These are phyloP conservation scores for Gnomoniopsis smithogilvyi DNA, from an alignment of 2,329 filamentous ascomycete species.

Conservation along the genomic window DNA sequence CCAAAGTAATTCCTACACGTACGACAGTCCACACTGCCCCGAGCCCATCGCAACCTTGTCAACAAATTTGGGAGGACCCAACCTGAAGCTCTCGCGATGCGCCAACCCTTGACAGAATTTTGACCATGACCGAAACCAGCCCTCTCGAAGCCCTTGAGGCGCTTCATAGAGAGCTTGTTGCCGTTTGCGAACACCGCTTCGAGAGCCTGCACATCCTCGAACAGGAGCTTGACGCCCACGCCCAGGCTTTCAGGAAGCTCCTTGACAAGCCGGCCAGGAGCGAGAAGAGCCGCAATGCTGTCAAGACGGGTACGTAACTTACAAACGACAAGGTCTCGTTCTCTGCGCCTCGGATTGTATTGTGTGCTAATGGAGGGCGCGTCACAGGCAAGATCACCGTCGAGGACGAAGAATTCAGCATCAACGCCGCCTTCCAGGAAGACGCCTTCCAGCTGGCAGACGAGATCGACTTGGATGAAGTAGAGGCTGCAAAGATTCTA, in stretches of 20 bases:
- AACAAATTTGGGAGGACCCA: not conserved
- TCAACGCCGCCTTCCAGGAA: conserved; percentile 88
- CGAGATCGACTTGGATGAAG: conserved; percentile 84
- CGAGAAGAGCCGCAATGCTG: conserved; percentile 67
- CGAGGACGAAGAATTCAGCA: conserved; percentile 67
- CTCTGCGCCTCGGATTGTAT: conserved; percentile 2
- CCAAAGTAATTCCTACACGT: not conserved
- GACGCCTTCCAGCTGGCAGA: conserved; percentile 79
- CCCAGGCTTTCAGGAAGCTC: conserved; percentile 66
- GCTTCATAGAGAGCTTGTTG: conserved; percentile 81
- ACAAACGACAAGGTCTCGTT: not conserved
- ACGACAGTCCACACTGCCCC: not conserved
- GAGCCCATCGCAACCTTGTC: not conserved
- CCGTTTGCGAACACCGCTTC: conserved; percentile 66
- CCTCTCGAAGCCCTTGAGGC: conserved; percentile 75
- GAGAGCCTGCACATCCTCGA: conserved; percentile 64
- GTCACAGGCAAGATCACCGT: conserved; percentile 70
- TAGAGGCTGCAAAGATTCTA: conserved; percentile 75
- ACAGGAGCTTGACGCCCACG: conserved; percentile 64
- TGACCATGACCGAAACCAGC: conserved; percentile 68
- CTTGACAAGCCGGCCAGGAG: conserved; percentile 74
- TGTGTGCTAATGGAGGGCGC: conserved; percentile 18
- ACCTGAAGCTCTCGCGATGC: conserved; percentile 12
- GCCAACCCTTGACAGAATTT: conserved; percentile 4
- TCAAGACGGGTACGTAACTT: conserved; percentile 59